Evolutionary conservation across 202 grass and related monocot species (phyloP).

Genomic region (Panicum hallii): DNA sequence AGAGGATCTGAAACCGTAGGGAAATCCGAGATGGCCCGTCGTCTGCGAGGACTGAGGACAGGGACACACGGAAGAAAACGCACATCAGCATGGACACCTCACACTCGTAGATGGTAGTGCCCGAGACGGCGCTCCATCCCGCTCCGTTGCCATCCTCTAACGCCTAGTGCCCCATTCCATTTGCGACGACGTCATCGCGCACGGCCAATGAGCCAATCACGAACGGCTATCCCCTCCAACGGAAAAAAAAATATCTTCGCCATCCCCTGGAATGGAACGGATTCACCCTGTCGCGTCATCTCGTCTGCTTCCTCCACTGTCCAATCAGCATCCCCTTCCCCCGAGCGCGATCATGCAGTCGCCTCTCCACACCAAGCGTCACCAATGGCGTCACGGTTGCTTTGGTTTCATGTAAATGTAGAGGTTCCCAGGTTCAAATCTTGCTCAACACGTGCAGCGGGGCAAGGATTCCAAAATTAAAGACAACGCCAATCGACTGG

Average conservation of each 20-base stretch:
- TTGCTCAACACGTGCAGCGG: not conserved
- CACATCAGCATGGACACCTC: not conserved
- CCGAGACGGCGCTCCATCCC: slow-evolving; percentile 37
- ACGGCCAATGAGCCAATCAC: slow-evolving; percentile 14
- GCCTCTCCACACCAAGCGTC: not conserved
- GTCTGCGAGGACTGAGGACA: too few relatives aligned
- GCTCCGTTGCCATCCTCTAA: not conserved
- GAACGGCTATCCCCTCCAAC: not conserved
- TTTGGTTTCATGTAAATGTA: not conserved
- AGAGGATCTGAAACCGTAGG: too few relatives aligned
- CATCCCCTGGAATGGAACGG: not conserved
- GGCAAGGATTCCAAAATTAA: not conserved
- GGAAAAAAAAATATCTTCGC: slow-evolving; percentile 35
- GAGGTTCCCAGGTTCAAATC: too few relatives aligned
- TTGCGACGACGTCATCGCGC: not conserved
- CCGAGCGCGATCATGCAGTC: not conserved
- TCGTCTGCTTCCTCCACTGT: not conserved
- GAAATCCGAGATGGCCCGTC: too few relatives aligned
- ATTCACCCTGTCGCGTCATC: not conserved
- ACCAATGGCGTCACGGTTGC: slow-evolving; percentile 39
- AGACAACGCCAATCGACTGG: too few relatives aligned
- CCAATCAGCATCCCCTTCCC: slow-evolving; percentile 1
- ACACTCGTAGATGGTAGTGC: not conserved
- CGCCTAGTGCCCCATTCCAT: not conserved
- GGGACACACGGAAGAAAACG: too few relatives aligned